phyloP scores from a whole-genome alignment of 345 rosid species.

The Noccaea bulbosa region DNA sequence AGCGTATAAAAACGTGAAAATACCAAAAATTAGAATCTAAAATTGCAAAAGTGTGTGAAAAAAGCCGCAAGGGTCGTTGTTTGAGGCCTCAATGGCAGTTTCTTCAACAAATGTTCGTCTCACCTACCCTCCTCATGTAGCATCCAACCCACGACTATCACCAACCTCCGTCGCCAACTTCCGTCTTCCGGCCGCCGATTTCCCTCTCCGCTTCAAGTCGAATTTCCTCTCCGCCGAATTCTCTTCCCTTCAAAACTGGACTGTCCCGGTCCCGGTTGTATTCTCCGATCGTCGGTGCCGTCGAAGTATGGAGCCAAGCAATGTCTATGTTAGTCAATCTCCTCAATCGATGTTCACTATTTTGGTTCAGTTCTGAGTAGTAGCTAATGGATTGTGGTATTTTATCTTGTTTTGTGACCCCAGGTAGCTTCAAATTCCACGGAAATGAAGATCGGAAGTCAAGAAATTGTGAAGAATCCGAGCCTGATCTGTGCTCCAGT shows the following conservation, averaged over 20 bases:
- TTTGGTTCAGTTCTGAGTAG: conserved; percentile 12
- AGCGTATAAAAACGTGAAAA: background rate
- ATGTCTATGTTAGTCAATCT: conserved; percentile 37
- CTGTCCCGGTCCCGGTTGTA: conserved; percentile 7
- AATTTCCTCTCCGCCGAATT: conserved; percentile 9
- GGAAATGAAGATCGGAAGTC: conserved; percentile 42
- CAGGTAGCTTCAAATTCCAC: conserved; percentile 52
- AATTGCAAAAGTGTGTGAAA: background rate
- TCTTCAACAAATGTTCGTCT: conserved; percentile 32
- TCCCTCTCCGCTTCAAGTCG: conserved; percentile 11
- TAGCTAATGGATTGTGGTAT: conserved; percentile 17
- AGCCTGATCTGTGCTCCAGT: conserved; percentile 81
- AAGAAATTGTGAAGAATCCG: conserved; percentile 51
- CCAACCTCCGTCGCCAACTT: conserved; percentile 38
- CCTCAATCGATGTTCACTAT: background rate
- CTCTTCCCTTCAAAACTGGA: conserved; percentile 3
- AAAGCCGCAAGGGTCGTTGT: conserved; percentile 2
- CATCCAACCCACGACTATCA: conserved; percentile 31
- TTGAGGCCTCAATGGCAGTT: conserved; percentile 35
- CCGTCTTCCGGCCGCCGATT: conserved; percentile 28
- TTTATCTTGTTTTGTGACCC: background rate
- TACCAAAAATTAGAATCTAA: background rate
- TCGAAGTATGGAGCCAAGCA: conserved; percentile 26
- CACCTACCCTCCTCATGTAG: conserved; percentile 37
- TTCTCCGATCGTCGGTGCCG: conserved; percentile 32